Evolutionary conservation across 2,329 filamentous ascomycete species (phyloP).

Genomic region (Colletotrichum eleusines): DNA sequence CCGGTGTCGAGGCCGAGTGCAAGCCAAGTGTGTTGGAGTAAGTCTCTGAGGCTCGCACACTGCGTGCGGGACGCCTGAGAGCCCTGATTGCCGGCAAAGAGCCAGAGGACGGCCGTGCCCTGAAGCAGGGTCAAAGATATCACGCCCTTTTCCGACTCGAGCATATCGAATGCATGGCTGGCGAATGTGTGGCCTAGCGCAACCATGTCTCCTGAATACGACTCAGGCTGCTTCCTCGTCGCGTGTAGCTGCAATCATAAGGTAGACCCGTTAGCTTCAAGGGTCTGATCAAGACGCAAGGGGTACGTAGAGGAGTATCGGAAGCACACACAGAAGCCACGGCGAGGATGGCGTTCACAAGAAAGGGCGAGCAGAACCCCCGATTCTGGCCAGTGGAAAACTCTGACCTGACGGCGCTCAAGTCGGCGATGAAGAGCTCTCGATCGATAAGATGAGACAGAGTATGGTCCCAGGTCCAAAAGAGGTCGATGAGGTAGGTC

Average conservation of each 20-base stretch:
- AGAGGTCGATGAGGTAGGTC: constrained; percentile 42
- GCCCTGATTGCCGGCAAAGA: constrained; percentile 1
- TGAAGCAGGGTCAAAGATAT: constrained; percentile 42
- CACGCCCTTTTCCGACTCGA: constrained; percentile 9
- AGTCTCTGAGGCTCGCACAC: not conserved
- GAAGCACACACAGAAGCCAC: constrained; percentile 40
- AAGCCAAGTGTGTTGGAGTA: constrained; percentile 15
- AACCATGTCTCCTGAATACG: not conserved
- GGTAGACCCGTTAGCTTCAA: not conserved
- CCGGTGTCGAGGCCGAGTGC: not conserved
- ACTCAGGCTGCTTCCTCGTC: not conserved
- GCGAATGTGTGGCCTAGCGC: constrained; percentile 8
- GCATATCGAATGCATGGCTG: constrained; percentile 12
- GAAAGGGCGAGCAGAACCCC: constrained; percentile 44
- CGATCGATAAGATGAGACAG: constrained; percentile 41
- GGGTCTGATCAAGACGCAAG: not conserved
- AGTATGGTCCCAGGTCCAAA: constrained; percentile 46
- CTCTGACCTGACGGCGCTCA: constrained; percentile 5
- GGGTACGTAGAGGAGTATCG: not conserved
- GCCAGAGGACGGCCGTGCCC: constrained; percentile 41
- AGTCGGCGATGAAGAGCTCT: constrained; percentile 38
- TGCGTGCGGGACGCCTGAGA: not conserved
- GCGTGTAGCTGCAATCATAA: constrained; percentile 14
- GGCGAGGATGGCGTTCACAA: constrained; percentile 45
- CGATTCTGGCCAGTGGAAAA: not conserved